Conservation (phyloP, 768 basidiomycete species). For the Mycena galopus region DNA sequence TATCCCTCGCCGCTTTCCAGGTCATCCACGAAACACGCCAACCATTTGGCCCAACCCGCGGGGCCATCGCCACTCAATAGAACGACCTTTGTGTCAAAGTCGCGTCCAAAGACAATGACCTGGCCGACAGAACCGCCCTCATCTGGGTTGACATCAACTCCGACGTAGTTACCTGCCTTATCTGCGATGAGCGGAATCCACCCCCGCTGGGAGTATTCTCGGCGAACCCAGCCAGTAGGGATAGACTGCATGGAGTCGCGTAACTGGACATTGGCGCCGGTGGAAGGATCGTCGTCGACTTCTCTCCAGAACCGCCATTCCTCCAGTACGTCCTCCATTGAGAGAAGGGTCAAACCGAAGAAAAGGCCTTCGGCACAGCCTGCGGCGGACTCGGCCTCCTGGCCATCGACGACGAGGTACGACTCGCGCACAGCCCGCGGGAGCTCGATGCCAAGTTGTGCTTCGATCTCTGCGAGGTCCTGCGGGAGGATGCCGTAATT, state of each 20-base stretch:
- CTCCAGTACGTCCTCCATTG: constrained; percentile 91
- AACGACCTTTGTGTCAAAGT: constrained; percentile 98
- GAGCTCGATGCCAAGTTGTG: constrained; percentile 86
- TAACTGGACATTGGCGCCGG: constrained; percentile 83
- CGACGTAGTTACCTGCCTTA: constrained; percentile 96
- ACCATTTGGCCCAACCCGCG: constrained; percentile 95
- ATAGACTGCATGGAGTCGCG: constrained; percentile 87
- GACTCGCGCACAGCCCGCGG: constrained; percentile 93
- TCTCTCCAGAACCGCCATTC: constrained; percentile 98
- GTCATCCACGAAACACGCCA: constrained; percentile 92
- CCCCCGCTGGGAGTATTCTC: constrained; percentile 91
- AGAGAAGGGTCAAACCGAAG: constrained; percentile 94
- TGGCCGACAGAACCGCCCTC: constrained; percentile 85
- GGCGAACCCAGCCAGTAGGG: constrained; percentile 90
- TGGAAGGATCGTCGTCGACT: constrained; percentile 89
- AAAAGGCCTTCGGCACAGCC: constrained; percentile 93
- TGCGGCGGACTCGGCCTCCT: constrained; percentile 91
- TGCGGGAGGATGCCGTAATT: constrained; percentile 89
- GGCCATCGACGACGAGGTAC: constrained; percentile 90
- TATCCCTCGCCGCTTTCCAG: constrained; percentile 91
- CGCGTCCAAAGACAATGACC: constrained; percentile 98
- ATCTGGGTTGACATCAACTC: constrained; percentile 92
- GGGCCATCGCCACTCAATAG: constrained; percentile 92
- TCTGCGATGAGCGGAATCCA: constrained; percentile 98
- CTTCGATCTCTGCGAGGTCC: constrained; percentile 85